Evolutionary conservation across 768 basidiomycete genomes (phyloP).

Genomic region (Leccinum disarticulatum): DNA sequence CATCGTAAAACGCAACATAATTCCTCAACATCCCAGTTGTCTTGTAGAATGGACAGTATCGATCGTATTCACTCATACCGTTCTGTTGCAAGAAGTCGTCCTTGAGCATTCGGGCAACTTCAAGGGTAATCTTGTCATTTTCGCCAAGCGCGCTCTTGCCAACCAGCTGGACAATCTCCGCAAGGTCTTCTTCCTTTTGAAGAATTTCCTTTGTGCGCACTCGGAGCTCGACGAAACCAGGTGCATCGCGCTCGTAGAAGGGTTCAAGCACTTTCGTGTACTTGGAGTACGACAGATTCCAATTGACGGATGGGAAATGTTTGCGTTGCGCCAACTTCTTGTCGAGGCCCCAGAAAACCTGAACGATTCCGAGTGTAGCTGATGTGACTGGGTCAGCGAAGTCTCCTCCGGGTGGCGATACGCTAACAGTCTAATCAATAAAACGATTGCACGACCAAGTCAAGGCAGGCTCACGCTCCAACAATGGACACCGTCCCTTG

Average conservation of each 20-base stretch:
- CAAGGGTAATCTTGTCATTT: constrained; percentile 96
- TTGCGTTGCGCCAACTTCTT: constrained; percentile 99
- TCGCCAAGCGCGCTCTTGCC: constrained; percentile 98
- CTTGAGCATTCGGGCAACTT: constrained; percentile 96
- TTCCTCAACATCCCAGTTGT: constrained; percentile 94
- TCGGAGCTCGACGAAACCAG: constrained; percentile 94
- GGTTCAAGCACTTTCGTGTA: constrained; percentile 93
- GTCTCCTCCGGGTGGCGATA: constrained; percentile 98
- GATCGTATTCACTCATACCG: constrained; percentile 97
- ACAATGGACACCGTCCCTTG: constrained; percentile 97
- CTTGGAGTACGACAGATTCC: constrained; percentile 99
- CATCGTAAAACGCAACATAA: constrained; percentile 91
- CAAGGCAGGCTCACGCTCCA: constrained; percentile 75
- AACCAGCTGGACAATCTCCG: constrained; percentile 99
- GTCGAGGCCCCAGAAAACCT: constrained; percentile 99
- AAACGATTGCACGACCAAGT: not conserved
- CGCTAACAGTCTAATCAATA: constrained; percentile 48
- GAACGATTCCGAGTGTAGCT: constrained; percentile 96
- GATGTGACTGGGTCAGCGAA: constrained; percentile 99
- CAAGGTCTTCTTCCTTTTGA: constrained; percentile 97
- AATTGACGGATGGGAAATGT: constrained; percentile 99
- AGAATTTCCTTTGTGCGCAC: constrained; percentile 94
- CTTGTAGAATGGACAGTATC: constrained; percentile 99
- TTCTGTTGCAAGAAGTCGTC: constrained; percentile 98
- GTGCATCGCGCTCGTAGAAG: constrained; percentile 86